phyloP scores from a whole-genome alignment of 305 asterid species.

The Plantago coronopus region DNA sequence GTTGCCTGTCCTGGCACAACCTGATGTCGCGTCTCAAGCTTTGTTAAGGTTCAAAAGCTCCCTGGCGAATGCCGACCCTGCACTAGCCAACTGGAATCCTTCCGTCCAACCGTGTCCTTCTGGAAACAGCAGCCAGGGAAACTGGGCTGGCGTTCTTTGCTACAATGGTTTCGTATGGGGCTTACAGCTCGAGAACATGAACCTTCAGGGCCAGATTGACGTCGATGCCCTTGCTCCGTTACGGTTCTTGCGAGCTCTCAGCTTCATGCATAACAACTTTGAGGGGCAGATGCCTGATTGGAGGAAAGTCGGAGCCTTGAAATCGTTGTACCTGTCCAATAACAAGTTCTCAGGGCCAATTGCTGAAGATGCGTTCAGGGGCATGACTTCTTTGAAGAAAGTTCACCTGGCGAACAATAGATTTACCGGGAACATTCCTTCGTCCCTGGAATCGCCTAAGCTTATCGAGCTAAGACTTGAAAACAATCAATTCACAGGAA shows the following conservation, averaged over 20 bases:
- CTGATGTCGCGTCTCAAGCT: constrained; percentile 22
- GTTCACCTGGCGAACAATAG: constrained; percentile 60
- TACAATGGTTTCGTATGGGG: constrained; percentile 59
- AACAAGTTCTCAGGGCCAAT: constrained; percentile 64
- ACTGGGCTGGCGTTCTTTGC: constrained; percentile 75
- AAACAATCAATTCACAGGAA: constrained; percentile 60
- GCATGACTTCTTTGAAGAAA: constrained; percentile 72
- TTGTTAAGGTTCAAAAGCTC: constrained; percentile 50
- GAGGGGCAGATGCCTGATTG: constrained; percentile 80
- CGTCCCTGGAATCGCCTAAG: constrained; percentile 57
- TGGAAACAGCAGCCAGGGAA: constrained; percentile 15
- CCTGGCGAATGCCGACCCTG: constrained; percentile 33
- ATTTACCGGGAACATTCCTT: constrained; percentile 59
- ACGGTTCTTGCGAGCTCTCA: constrained; percentile 46
- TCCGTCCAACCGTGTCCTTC: constrained; percentile 53
- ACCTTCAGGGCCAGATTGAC: constrained; percentile 59
- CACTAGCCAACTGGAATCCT: constrained; percentile 55
- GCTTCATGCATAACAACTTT: constrained; percentile 66
- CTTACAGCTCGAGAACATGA: constrained; percentile 64
- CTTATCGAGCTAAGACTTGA: constrained; percentile 64
- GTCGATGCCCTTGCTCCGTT: constrained; percentile 53
- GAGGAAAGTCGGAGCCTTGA: constrained; percentile 70
- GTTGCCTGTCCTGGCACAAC: constrained; percentile 9
- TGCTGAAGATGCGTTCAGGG: constrained; percentile 53
- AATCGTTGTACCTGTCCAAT: constrained; percentile 57